Conservation (phyloP, 352 stramenopile genomes). For the Phytophthora capsici region DNA sequence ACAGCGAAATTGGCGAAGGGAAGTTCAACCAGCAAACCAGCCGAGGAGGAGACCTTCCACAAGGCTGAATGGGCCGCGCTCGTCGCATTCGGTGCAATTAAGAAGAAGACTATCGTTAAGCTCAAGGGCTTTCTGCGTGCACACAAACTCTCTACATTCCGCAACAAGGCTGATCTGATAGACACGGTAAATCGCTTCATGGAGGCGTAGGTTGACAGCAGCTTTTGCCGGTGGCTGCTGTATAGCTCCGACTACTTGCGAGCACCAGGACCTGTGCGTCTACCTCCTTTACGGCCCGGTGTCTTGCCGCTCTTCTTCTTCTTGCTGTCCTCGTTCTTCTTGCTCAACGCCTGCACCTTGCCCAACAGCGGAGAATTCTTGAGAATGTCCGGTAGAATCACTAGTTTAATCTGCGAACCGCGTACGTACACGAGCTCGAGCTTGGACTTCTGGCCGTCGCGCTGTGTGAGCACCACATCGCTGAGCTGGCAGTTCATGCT, state of each 20-base stretch:
- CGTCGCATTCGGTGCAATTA: slow-evolving; percentile 50
- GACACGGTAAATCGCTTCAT: slow-evolving; percentile 57
- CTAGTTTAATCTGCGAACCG: slow-evolving; percentile 97
- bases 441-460: slow-evolving; percentile 77
- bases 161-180: slow-evolving; percentile 76
- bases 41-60: slow-evolving; percentile 49
- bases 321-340: slow-evolving; percentile 67
- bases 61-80: slow-evolving; percentile 60
- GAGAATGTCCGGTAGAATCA: slow-evolving; percentile 96
- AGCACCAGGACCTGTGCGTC: slow-evolving; percentile 23
- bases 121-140: slow-evolving; percentile 73
- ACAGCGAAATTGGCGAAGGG: slow-evolving; percentile 45
- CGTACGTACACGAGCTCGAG: slow-evolving; percentile 94
- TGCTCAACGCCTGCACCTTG: slow-evolving; percentile 93
- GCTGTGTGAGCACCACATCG: too few relatives aligned
- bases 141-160: slow-evolving; percentile 46
- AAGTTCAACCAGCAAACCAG: slow-evolving; percentile 23
- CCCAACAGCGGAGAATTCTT: slow-evolving; percentile 96
- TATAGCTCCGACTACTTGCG: slow-evolving; percentile 42
- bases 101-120: slow-evolving; percentile 78
- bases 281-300: slow-evolving; percentile 27
- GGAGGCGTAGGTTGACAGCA: too few relatives aligned
- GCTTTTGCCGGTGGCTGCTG: too few relatives aligned
- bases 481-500: too few relatives aligned
- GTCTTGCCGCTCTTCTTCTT: slow-evolving; percentile 47